Percentiles rank a stretch among this genome's conserved stretches.
Evolutionary conservation across 257 asterid genomes (phyloP).

Genomic region (Penstemon newberryi): DNA sequence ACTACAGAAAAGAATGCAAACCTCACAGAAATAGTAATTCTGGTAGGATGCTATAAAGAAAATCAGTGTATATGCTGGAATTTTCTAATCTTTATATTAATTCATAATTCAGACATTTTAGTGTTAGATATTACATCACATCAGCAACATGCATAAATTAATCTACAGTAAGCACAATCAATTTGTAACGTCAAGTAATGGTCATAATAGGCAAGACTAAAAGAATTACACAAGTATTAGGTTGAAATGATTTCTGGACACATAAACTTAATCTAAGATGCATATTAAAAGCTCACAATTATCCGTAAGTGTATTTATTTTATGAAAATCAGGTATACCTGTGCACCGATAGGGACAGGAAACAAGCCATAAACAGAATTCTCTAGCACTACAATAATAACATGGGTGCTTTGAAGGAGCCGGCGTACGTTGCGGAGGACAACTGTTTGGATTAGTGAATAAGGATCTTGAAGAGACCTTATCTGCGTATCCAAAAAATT

Average conservation of each 20-base stretch:
- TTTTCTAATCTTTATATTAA: conserved; percentile 3
- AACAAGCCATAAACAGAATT: conserved; percentile 83
- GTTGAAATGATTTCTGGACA: not conserved
- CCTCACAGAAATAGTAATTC: not conserved
- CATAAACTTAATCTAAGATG: not conserved
- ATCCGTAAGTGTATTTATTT: conserved; percentile 13
- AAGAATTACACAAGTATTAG: conserved; percentile 21
- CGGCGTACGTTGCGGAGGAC: conserved; percentile 88
- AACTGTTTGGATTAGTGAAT: conserved; percentile 89
- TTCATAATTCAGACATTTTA: conserved; percentile 13
- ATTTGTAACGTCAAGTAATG: conserved; percentile 12
- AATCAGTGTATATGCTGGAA: conserved; percentile 3
- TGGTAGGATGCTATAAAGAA: conserved; percentile 6
- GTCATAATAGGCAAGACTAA: conserved; percentile 7
- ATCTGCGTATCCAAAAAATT: conserved; percentile 51
- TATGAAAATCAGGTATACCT: conserved; percentile 53
- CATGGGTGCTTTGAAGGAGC: conserved; percentile 61
- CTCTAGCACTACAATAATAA: conserved; percentile 74
- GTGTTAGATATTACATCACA: conserved; percentile 12
- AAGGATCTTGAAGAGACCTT: conserved; percentile 91
- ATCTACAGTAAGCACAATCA: conserved; percentile 7
- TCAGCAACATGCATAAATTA: conserved; percentile 10
- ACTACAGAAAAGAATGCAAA: not conserved
- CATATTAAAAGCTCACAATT: conserved; percentile 7
- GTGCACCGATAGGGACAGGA: conserved; percentile 98